Base-by-base conservation (phyloP, 306 rosid genomes). In the Ceratonia siliqua region DNA sequence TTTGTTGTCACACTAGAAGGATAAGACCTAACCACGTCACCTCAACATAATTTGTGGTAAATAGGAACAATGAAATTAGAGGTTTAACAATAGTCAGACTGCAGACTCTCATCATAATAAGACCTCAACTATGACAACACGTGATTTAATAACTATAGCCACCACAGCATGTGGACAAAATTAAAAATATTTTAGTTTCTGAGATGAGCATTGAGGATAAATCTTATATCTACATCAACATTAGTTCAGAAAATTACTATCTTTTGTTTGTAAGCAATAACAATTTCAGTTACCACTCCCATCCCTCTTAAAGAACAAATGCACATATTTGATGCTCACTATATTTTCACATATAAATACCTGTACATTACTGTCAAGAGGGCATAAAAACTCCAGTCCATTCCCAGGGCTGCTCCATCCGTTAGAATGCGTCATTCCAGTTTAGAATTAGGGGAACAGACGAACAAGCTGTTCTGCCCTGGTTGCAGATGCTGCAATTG, bases 301-400 rank as follows among this genome's bases (percentile, higher is more conserved):
- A 66, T 41, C 55, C n/a, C 66, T 20, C 0, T 2, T 38, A 39
- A 36, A 64, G 11, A 68, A 69, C 41, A 33, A 55, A 43, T 5
- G 10, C 11, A 20, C 22, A 11, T 0, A 42, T 42, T 72, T 22
- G 70, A 50, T 46, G 67, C 32, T 21, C 52, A 35, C 53, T 57
- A 77, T 69, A 57, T 48, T 35, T 61, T 48, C 48, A 59, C 4
- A 49, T 36, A 65, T 32, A 78, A 78, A 32, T 85, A 92, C 96
- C 97, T 92, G 91, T 86, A 85, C 90, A 81, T 78, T 68, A 84
- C 84, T 78, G 87, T 78, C 73, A 74, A 73, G 81, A 80, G 84
- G 85, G 85, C 84, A 85, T 83, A 72, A 58, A 18, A 78, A 73
- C 78, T 79, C 75, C 83, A 82, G 84, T 49, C 70, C 18, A 70